Evolutionary conservation across 2,329 filamentous ascomycete genomes (phyloP).

Genomic region (Dryadomyces quercivorus): DNA sequence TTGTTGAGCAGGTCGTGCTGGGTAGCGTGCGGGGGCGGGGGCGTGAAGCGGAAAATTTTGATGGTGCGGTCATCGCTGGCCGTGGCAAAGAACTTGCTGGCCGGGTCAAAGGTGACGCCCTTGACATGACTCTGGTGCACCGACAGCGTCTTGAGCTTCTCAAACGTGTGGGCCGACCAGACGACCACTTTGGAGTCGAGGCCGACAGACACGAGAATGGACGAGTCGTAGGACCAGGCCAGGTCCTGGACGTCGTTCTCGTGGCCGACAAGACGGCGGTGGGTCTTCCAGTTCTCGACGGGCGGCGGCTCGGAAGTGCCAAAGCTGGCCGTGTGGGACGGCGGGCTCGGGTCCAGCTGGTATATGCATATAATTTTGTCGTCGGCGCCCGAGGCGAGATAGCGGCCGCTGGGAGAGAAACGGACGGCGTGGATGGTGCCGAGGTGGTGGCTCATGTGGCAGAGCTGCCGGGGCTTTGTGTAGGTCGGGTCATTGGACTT

Average conservation of each 20-base stretch:
- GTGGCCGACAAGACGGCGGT: conserved; percentile 84
- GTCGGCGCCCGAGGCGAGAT: conserved; percentile 91
- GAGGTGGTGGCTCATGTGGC: conserved; percentile 96
- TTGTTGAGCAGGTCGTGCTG: conserved; percentile 95
- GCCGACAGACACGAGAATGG: conserved; percentile 88
- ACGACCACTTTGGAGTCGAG: conserved; percentile 96
- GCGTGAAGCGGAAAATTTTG: conserved; percentile 91
- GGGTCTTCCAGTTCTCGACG: conserved; percentile 96
- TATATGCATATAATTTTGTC: conserved; percentile 99
- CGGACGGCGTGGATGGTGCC: conserved; percentile 95
- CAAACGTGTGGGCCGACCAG: conserved; percentile 96
- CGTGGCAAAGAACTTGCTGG: conserved; percentile 98
- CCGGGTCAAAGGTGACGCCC: conserved; percentile 94
- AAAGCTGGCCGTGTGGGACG: conserved; percentile 65
- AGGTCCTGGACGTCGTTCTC: conserved; percentile 98
- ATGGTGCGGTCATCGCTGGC: conserved; percentile 95
- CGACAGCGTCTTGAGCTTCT: conserved; percentile 88
- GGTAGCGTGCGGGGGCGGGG: conserved; percentile 80
- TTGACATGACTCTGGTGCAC: conserved; percentile 97
- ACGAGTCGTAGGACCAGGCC: conserved; percentile 93
- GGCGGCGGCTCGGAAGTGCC: conserved; percentile 85
- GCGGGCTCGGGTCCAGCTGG: conserved; percentile 70
- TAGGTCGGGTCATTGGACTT: conserved; percentile 62
- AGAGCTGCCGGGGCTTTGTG: conserved; percentile 78
- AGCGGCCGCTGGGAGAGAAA: conserved; percentile 90